These are phyloP conservation scores for Mortierella sp. DNA, from an alignment of 371 early-diverging fungal species.

Conservation along the genomic window DNA sequence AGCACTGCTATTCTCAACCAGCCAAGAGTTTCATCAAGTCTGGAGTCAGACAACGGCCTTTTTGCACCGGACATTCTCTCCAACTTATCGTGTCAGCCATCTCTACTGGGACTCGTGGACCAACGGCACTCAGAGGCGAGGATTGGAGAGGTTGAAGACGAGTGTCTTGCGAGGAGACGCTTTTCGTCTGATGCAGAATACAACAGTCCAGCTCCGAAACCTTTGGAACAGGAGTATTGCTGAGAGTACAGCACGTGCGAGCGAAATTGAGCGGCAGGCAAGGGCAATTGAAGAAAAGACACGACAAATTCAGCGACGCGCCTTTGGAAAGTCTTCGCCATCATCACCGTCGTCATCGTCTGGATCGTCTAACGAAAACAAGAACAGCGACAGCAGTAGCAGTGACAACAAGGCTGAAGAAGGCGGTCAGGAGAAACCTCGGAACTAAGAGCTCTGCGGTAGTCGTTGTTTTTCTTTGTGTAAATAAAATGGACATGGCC, in stretches of 20 bases:
- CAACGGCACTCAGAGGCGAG: slow-evolving; percentile 50
- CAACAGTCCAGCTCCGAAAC: slow-evolving; percentile 26
- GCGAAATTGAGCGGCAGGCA: slow-evolving; percentile 23
- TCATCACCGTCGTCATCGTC: background rate
- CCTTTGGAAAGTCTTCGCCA: background rate
- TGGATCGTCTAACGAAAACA: background rate
- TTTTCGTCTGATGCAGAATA: slow-evolving; percentile 27
- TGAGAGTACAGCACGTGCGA: slow-evolving; percentile 1
- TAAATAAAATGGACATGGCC: background rate
- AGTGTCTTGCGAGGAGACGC: slow-evolving; percentile 50
- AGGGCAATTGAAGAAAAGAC: slow-evolving; percentile 17
- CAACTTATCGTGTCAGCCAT: slow-evolving; percentile 48
- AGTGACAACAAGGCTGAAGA: background rate
- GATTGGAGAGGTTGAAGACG: slow-evolving; percentile 36
- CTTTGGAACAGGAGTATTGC: slow-evolving; percentile 24
- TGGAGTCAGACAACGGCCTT: slow-evolving; percentile 46
- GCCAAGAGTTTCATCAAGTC: slow-evolving; percentile 39
- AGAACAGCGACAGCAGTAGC: background rate
- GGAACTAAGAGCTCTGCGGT: background rate
- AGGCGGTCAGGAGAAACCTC: background rate
- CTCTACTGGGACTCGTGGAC: slow-evolving; percentile 53
- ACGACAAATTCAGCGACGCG: background rate
- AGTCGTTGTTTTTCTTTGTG: slow-evolving; percentile 1
- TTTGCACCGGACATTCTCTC: slow-evolving; percentile 49
- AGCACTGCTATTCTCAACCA: slow-evolving; percentile 28